These are phyloP conservation scores for Aspergillus amoenus DNA, from an alignment of 2,329 filamentous ascomycete species.

Conservation along the genomic window DNA sequence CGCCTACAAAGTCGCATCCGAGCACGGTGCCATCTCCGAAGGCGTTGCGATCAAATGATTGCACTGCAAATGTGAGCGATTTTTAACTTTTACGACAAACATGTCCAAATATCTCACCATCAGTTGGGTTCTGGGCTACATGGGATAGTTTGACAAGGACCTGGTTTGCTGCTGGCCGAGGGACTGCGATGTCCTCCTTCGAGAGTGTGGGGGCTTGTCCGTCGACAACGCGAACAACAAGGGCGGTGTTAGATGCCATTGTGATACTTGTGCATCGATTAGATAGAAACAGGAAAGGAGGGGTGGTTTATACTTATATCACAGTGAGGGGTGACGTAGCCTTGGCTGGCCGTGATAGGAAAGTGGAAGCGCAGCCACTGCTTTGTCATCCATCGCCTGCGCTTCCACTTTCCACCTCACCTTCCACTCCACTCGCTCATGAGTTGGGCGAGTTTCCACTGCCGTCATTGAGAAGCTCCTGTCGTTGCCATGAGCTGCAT, in stretches of 20 bases:
- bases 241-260: conserved; percentile 8
- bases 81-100: neutral
- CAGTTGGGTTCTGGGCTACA: conserved; percentile 25
- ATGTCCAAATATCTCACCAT: conserved; percentile 14
- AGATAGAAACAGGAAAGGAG: neutral
- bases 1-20: conserved; percentile 36
- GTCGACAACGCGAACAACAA: conserved; percentile 14
- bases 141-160: conserved; percentile 26
- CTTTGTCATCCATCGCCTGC: no score
- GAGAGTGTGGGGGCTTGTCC: conserved; percentile 6
- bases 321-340: no score
- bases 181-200: conserved; percentile 13
- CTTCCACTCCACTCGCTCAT: no score
- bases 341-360: no score
- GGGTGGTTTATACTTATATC: neutral
- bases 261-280: no score
- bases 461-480: no score
- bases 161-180: conserved; percentile 14
- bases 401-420: no score
- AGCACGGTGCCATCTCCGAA: conserved; percentile 35
- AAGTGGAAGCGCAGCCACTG: no score
- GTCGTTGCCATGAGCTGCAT: no score
- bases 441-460: no score
- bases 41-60: conserved; percentile 35
- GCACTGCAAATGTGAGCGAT: conserved; percentile 17